These are phyloP conservation scores for Candida andamanensis DNA, from an alignment of 805 yeast species.

Conservation along the genomic window DNA sequence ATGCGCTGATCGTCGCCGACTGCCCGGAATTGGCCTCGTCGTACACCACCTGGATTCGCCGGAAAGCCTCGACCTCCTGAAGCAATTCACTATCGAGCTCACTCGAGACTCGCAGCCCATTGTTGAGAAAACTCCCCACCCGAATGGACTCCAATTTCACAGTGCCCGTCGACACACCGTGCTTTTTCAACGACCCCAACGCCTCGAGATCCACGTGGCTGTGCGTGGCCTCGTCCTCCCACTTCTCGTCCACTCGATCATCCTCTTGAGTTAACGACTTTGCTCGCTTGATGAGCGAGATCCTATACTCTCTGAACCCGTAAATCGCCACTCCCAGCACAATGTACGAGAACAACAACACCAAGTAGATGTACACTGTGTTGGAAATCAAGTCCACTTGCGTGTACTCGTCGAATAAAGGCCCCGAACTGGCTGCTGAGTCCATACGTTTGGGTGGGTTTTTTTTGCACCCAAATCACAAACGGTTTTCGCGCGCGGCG, in stretches of 20 bases:
- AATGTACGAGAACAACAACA: slow-evolving; percentile 17
- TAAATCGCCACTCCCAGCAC: slow-evolving; percentile 18
- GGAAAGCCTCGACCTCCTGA: too few relatives aligned
- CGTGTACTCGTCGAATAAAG: too few relatives aligned
- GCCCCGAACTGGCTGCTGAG: too few relatives aligned
- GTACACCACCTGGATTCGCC: not conserved
- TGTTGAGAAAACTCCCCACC: too few relatives aligned
- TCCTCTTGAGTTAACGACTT: too few relatives aligned
- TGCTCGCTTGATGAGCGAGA: slow-evolving; percentile 5
- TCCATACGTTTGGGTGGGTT: too few relatives aligned
- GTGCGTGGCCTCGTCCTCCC: slow-evolving; percentile 1
- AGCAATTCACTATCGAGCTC: not conserved
- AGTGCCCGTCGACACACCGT: too few relatives aligned
- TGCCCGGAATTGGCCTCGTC: not conserved
- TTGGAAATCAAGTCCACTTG: slow-evolving; percentile 20
- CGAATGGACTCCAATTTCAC: not conserved
- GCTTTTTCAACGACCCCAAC: slow-evolving; percentile 3
- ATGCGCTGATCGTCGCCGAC: too few relatives aligned
- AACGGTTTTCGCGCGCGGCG: too few relatives aligned
- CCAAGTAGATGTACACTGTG: slow-evolving; percentile 20
- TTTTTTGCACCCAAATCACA: too few relatives aligned
- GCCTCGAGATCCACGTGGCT: not conserved
- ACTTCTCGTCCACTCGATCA: slow-evolving; percentile 5
- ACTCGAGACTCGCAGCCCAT: not conserved
- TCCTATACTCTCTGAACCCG: slow-evolving; percentile 20